Evolutionary conservation across 768 basidiomycete species (phyloP).

Genomic region (Botryobasidium botryosum): DNA sequence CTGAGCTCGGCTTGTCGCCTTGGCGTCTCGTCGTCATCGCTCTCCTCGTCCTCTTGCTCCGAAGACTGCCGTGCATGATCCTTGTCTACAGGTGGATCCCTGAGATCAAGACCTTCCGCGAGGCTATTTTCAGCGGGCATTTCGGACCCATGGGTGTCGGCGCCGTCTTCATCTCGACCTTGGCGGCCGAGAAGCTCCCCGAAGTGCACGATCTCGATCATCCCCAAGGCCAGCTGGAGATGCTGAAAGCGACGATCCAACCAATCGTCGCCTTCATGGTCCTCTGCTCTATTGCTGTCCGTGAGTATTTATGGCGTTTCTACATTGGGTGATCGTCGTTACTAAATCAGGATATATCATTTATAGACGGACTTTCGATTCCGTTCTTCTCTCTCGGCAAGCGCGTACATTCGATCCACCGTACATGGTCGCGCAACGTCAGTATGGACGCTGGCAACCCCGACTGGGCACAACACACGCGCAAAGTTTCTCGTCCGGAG

Average conservation of each 20-base stretch:
- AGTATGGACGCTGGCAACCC: constrained; percentile 32
- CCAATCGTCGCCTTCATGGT: constrained; percentile 95
- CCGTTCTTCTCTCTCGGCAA: constrained; percentile 86
- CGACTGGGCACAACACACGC: constrained; percentile 71
- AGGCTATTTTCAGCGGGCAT: constrained; percentile 89
- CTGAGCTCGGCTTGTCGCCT: constrained; percentile 47
- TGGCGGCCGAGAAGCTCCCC: constrained; percentile 50
- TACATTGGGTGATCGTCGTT: not conserved
- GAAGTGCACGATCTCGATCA: constrained; percentile 29
- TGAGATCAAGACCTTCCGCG: constrained; percentile 85
- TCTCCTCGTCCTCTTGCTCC: constrained; percentile 62
- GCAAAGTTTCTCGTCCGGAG: constrained; percentile 49
- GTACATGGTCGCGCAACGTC: constrained; percentile 77
- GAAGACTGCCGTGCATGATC: constrained; percentile 72
- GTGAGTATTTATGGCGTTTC: constrained; percentile 26
- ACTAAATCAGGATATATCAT: not conserved
- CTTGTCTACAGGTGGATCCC: constrained; percentile 85
- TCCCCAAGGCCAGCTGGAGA: constrained; percentile 39
- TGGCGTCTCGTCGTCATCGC: constrained; percentile 78
- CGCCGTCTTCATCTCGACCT: constrained; percentile 84
- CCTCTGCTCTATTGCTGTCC: constrained; percentile 70
- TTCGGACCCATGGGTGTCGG: constrained; percentile 97
- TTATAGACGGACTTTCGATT: constrained; percentile 67
- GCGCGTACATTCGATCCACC: constrained; percentile 76
- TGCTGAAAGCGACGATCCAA: constrained; percentile 61